These are phyloP conservation scores for Immersiporthe knoxdaviesiana DNA, from an alignment of 2,329 filamentous ascomycete genomes.

Conservation along the genomic window DNA sequence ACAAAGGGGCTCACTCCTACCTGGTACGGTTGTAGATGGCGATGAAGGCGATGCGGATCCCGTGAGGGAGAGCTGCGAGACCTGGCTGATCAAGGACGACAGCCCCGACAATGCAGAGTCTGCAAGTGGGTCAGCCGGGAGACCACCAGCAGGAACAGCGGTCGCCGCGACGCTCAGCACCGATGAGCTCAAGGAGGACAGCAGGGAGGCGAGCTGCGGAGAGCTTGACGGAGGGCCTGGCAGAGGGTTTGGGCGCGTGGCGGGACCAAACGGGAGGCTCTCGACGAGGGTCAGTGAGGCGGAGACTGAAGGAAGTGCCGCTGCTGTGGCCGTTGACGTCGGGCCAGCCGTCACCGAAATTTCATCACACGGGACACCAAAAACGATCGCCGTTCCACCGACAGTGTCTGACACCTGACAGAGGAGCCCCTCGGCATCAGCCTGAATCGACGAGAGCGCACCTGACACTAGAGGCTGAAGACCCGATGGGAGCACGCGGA, in stretches of 20 bases:
- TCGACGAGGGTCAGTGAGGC: conserved; percentile 20
- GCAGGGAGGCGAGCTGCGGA: conserved; percentile 20
- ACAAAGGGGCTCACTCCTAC: conserved; percentile 12
- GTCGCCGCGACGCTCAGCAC: conserved; percentile 10
- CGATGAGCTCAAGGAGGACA: conserved; percentile 26
- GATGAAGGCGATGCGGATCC: conserved; percentile 1
- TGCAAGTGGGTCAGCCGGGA: conserved; percentile 16
- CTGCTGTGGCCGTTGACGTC: not conserved
- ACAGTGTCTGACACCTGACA: conserved; percentile 26
- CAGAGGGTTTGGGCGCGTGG: not conserved
- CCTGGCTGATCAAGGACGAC: conserved; percentile 27
- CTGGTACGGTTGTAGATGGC: conserved; percentile 6
- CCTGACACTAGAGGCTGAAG: conserved; percentile 22
- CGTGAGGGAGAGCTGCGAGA: conserved; percentile 25
- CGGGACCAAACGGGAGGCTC: conserved; percentile 10
- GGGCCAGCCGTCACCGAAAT: not conserved
- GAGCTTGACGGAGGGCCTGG: not conserved
- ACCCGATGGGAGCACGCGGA: conserved; percentile 20
- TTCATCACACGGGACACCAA: conserved; percentile 23
- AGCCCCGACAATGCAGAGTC: conserved; percentile 22
- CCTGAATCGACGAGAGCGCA: conserved; percentile 22
- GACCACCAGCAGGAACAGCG: not conserved
- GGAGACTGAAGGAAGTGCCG: conserved; percentile 17
- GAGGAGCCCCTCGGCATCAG: not conserved
- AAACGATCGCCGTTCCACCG: conserved; percentile 25